A percentile compares a stretch with the other conserved stretches of the same genome.
These are phyloP conservation scores for Aureoboletus auriporus DNA, from an alignment of 768 basidiomycete genomes.

Conservation along the genomic window DNA sequence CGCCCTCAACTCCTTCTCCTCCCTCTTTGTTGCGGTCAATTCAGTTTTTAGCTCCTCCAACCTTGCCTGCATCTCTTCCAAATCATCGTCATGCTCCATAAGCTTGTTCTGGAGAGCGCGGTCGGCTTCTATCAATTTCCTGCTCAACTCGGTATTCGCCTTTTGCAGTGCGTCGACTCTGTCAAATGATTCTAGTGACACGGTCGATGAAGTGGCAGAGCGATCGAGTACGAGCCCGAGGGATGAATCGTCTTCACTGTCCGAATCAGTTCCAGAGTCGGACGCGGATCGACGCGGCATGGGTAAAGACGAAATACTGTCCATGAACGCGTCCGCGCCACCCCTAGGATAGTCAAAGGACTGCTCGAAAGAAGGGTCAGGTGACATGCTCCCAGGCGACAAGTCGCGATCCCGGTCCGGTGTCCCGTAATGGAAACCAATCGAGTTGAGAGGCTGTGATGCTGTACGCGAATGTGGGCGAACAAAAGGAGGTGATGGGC, in stretches of 20 bases:
- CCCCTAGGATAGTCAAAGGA: slow-evolving; percentile 36
- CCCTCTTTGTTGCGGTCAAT: slow-evolving; percentile 73
- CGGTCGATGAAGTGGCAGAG: slow-evolving; percentile 53
- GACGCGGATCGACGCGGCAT: slow-evolving; percentile 46
- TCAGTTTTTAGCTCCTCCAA: slow-evolving; percentile 79
- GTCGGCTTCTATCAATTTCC: slow-evolving; percentile 75
- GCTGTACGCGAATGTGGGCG: slow-evolving; percentile 66
- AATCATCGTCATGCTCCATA: slow-evolving; percentile 73
- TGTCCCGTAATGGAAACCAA: slow-evolving; percentile 41
- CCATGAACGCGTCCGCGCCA: slow-evolving; percentile 39
- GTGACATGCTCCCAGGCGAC: slow-evolving; percentile 32
- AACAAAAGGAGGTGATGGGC: slow-evolving; percentile 42
- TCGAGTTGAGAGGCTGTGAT: slow-evolving; percentile 41
- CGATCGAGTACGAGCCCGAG: slow-evolving; percentile 62
- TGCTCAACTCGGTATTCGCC: slow-evolving; percentile 67
- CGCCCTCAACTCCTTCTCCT: slow-evolving; percentile 86
- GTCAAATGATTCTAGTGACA: slow-evolving; percentile 70
- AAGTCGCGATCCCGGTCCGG: slow-evolving; percentile 33
- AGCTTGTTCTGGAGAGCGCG: slow-evolving; percentile 61
- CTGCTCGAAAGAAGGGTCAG: slow-evolving; percentile 28
- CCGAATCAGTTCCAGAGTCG: slow-evolving; percentile 48
- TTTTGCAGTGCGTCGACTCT: slow-evolving; percentile 69
- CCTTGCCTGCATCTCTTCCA: slow-evolving; percentile 73
- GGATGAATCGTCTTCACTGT: slow-evolving; percentile 44
- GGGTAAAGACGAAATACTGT: slow-evolving; percentile 49